Percentiles rank a stretch among this genome's conserved stretches.
phyloP scores from a whole-genome alignment of 768 basidiomycete species.

The Melanogaster broomeanus region DNA sequence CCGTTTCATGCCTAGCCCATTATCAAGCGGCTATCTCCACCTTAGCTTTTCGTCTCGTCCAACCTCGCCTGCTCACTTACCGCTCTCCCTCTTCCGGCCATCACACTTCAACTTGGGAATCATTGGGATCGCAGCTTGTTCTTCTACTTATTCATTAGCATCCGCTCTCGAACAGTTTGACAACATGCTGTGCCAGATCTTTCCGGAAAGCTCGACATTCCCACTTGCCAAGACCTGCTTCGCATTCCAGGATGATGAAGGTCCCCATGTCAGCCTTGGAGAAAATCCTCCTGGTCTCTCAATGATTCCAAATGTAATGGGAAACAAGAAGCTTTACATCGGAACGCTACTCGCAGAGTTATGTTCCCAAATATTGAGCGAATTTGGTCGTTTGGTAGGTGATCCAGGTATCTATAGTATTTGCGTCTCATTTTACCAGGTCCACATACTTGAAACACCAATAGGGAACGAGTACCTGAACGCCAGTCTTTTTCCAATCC shows the following conservation, averaged over 20 bases:
- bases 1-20: constrained; percentile 78
- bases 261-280: constrained; percentile 52
- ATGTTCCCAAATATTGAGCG: constrained; percentile 83
- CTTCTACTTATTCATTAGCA: constrained; percentile 51
- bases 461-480: constrained; percentile 86
- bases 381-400: constrained; percentile 83
- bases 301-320: constrained; percentile 82
- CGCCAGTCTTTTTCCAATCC: constrained; percentile 58
- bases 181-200: constrained; percentile 60
- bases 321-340: constrained; percentile 85
- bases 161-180: constrained; percentile 68
- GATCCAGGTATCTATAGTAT: background rate
- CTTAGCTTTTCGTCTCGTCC: constrained; percentile 78
- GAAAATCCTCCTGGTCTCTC: constrained; percentile 65
- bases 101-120: constrained; percentile 87
- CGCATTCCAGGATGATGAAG: constrained; percentile 74
- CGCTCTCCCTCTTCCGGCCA: constrained; percentile 72
- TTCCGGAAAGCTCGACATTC: constrained; percentile 65
- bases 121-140: constrained; percentile 81
- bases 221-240: constrained; percentile 84
- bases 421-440: constrained; percentile 43
- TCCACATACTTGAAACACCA: constrained; percentile 77
- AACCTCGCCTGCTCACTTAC: constrained; percentile 62
- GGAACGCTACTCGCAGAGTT: constrained; percentile 88
- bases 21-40: constrained; percentile 80